phyloP scores from a whole-genome alignment of 1,284 basidiomycete species.

The Apiotrichum montevideense region DNA sequence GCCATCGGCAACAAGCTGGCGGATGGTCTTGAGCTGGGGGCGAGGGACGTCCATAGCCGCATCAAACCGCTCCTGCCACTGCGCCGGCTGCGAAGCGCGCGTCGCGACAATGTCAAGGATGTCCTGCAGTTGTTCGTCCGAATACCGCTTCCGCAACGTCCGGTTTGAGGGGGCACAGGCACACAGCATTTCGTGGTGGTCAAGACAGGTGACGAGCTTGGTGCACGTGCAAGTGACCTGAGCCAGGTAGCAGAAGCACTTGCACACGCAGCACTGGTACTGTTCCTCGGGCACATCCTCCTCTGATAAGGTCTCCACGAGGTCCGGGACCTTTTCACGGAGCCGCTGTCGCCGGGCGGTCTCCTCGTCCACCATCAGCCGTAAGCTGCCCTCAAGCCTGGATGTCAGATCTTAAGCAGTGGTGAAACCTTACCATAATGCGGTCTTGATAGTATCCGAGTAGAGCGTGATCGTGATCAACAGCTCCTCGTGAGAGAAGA shows the following conservation, averaged over 20 bases:
- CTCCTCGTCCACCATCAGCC: constrained; percentile 86
- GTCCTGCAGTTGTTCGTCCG: constrained; percentile 69
- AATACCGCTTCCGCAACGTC: constrained; percentile 70
- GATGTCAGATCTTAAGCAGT: not conserved
- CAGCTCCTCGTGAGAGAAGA: constrained; percentile 97
- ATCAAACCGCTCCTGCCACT: constrained; percentile 67
- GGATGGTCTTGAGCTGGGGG: constrained; percentile 68
- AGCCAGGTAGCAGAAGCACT: constrained; percentile 90
- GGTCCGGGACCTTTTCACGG: constrained; percentile 51
- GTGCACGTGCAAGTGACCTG: constrained; percentile 79
- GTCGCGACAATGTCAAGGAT: constrained; percentile 61
- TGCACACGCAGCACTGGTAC: constrained; percentile 91
- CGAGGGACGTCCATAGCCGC: constrained; percentile 64
- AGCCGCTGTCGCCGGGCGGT: constrained; percentile 57
- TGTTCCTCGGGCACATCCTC: constrained; percentile 83
- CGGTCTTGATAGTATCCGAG: constrained; percentile 85
- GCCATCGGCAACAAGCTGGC: constrained; percentile 73
- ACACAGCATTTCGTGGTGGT: constrained; percentile 75
- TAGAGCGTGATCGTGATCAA: constrained; percentile 91
- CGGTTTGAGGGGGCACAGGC: constrained; percentile 58
- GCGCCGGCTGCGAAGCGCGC: constrained; percentile 65
- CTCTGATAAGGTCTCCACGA: constrained; percentile 67
- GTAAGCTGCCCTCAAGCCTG: constrained; percentile 75
- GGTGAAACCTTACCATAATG: constrained; percentile 66
- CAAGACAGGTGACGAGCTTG: constrained; percentile 70